These are phyloP conservation scores for Cercospora sp. DNA, from an alignment of 2,329 filamentous ascomycete genomes.

Conservation along the genomic window DNA sequence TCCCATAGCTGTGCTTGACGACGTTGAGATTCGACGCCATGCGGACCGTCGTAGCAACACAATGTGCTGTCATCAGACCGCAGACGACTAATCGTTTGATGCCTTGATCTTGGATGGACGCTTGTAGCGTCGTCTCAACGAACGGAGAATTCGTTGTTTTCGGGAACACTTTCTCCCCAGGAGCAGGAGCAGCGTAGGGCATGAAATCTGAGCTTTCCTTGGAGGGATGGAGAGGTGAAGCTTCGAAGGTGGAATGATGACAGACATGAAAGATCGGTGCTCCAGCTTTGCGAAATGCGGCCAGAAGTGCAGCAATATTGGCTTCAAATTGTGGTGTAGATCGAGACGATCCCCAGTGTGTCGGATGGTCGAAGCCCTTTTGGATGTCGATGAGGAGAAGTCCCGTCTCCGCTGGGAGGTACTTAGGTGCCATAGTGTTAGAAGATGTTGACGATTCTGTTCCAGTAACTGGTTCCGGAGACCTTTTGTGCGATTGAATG, in stretches of 20 bases:
- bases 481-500: not conserved
- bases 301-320: not conserved
- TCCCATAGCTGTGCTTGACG: not conserved
- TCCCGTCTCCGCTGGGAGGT: not conserved
- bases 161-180: not conserved
- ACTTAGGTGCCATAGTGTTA: not conserved
- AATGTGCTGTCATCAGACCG: not conserved
- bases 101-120: not conserved
- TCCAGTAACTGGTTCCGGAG: not conserved
- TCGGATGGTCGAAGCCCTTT: not conserved
- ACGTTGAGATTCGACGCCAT: not conserved
- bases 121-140: not conserved
- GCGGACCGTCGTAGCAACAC: not conserved
- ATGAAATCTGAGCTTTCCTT: not conserved
- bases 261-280: not conserved
- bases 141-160: not conserved
- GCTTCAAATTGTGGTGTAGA: not conserved
- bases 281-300: not conserved
- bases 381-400: not conserved
- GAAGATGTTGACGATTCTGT: not conserved
- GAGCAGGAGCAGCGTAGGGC: not conserved
- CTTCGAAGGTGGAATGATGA: not conserved
- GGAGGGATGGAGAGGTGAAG: not conserved
- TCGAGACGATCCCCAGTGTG: not conserved
- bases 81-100: not conserved